Percentiles rank a stretch among this genome's conserved stretches.
Evolutionary conservation across 164 flowering plant species (phyloP).

Genomic region (Cinnamomum chago): DNA sequence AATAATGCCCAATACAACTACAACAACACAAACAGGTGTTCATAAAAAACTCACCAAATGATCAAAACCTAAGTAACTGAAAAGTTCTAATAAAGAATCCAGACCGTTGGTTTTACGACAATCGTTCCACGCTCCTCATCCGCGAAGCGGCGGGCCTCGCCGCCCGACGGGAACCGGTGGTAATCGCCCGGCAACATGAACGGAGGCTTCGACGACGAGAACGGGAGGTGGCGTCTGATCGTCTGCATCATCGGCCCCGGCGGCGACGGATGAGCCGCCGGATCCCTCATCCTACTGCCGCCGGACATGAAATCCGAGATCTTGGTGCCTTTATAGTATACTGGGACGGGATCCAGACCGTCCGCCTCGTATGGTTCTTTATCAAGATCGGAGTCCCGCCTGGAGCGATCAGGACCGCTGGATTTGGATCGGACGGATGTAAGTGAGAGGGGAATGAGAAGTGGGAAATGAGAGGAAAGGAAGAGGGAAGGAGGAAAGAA

Average conservation of each 20-base stretch:
- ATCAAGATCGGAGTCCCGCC: background rate
- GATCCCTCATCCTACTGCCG: constrained; percentile 16
- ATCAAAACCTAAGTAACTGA: no score
- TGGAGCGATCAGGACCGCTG: constrained; percentile 5
- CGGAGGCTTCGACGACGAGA: constrained; percentile 27
- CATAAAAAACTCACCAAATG: no score
- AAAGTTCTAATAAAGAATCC: no score
- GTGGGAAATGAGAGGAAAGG: constrained; percentile 7
- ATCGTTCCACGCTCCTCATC: constrained; percentile 20
- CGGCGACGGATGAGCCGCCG: constrained; percentile 4
- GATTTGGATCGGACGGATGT: constrained; percentile 15
- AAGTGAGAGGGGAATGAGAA: constrained; percentile 11
- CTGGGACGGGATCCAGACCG: background rate
- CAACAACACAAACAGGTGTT: no score
- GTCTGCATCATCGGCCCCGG: constrained; percentile 31
- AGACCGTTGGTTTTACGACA: constrained; percentile 21
- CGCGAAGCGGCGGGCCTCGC: constrained; percentile 1
- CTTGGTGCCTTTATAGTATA: background rate
- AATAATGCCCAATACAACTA: no score
- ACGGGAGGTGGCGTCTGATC: constrained; percentile 29
- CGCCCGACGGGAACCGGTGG: constrained; percentile 15
- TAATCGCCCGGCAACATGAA: constrained; percentile 25
- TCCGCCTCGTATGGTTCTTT: background rate
- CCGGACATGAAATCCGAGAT: constrained; percentile 36
- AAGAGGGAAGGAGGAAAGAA: constrained; percentile 18